A percentile compares a stretch with the other conserved stretches of the same genome.
Evolutionary conservation across 306 rosid species (phyloP).

Genomic region (Trifolium repens): DNA sequence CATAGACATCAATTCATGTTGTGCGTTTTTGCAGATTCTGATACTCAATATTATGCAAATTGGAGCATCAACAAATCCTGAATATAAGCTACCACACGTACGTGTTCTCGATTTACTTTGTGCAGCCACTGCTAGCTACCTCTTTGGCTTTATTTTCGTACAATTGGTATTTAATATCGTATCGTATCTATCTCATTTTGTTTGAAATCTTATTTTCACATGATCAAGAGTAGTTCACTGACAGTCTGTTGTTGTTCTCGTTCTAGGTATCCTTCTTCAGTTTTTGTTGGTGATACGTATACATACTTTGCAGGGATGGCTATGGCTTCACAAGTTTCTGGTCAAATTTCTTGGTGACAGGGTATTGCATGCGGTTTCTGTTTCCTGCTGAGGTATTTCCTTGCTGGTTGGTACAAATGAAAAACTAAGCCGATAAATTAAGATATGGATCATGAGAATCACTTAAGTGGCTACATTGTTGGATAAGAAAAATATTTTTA

Average conservation of each 20-base stretch:
- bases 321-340: no score
- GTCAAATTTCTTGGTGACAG: no score
- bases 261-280: conserved; percentile 93
- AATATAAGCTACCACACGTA: conserved; percentile 83
- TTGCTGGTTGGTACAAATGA: conserved; percentile 98
- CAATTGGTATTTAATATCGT: conserved; percentile 66
- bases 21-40: conserved; percentile 68
- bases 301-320: conserved; percentile 99
- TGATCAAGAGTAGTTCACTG: conserved; percentile 29
- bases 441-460: conserved; percentile 29
- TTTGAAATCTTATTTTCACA: conserved; percentile 30
- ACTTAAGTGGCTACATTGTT: conserved; percentile 21
- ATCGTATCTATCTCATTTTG: conserved; percentile 3
- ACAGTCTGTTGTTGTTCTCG: conserved; percentile 40
- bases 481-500: conserved; percentile 40
- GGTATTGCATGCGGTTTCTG: conserved; percentile 84
- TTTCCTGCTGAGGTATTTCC: conserved; percentile 78
- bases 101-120: conserved; percentile 82
- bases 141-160: conserved; percentile 74
- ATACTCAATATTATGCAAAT: conserved; percentile 86
- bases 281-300: conserved; percentile 94
- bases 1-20: conserved; percentile 32
- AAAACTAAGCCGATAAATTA: conserved; percentile 23
- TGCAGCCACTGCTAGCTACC: conserved; percentile 82
- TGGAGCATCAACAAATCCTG: conserved; percentile 72